These are phyloP conservation scores for Fusarium tupiense DNA, from an alignment of 2,329 filamentous ascomycete genomes.

Conservation along the genomic window DNA sequence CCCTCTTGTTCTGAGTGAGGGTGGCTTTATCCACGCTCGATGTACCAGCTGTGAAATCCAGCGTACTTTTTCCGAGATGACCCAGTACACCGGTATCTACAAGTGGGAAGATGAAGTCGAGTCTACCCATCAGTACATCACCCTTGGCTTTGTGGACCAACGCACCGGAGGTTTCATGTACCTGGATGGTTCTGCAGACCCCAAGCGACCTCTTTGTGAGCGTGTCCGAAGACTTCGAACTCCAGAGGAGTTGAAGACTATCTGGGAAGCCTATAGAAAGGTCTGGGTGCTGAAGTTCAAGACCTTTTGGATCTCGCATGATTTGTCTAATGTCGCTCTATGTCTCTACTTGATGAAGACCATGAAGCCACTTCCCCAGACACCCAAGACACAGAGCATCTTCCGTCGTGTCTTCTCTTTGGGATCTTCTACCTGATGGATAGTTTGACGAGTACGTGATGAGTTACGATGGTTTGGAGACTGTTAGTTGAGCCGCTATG, in stretches of 20 bases:
- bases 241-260: neutral
- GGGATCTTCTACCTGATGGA: neutral
- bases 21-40: neutral
- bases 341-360: neutral
- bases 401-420: neutral
- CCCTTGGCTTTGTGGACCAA: neutral
- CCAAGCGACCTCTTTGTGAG: neutral
- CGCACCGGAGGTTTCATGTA: neutral
- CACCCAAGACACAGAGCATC: neutral
- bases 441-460: neutral
- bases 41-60: neutral
- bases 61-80: neutral
- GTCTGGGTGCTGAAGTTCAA: neutral
- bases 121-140: neutral
- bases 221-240: neutral
- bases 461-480: too few species aligned
- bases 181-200: neutral
- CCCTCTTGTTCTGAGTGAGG: neutral
- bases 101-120: neutral
- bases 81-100: neutral
- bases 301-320: neutral
- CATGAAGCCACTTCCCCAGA: neutral
- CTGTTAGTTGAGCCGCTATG: fast-evolving
- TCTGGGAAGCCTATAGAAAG: neutral
- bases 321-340: neutral